Evolutionary conservation across 148 eudicot species (phyloP).

Genomic region (Tetragonia tetragonoides): DNA sequence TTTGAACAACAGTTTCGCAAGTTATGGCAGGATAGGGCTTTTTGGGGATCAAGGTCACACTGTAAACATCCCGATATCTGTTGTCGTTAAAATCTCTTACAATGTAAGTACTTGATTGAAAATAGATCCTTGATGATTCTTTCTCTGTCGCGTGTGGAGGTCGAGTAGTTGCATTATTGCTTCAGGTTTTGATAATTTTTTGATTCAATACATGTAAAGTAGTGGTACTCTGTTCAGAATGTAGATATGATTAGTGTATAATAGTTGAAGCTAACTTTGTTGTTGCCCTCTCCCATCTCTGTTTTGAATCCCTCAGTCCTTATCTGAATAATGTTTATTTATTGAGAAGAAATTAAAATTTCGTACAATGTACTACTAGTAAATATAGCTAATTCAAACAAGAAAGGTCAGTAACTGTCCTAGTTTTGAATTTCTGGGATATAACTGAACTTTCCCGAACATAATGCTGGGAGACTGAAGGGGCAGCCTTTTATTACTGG

Average conservation of each 20-base stretch:
- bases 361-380: constrained; percentile 7
- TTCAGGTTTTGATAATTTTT: constrained; percentile 2
- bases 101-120: constrained; percentile 29
- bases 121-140: constrained; percentile 2
- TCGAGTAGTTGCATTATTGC: constrained; percentile 7
- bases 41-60: constrained; percentile 79
- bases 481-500: not conserved
- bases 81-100: constrained; percentile 52
- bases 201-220: constrained; percentile 32
- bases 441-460: constrained; percentile 1
- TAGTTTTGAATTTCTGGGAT: not conserved
- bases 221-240: constrained; percentile 16
- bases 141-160: constrained; percentile 3
- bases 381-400: constrained; percentile 7
- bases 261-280: constrained; percentile 9
- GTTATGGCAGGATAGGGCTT: constrained; percentile 88
- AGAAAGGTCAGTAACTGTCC: not conserved
- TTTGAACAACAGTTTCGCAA: constrained; percentile 50
- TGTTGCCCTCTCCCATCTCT: constrained; percentile 3
- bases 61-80: constrained; percentile 69
- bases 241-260: constrained; percentile 34
- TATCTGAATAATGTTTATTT: not conserved
- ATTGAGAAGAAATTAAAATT: not conserved
- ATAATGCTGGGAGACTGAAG: not conserved
- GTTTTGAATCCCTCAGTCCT: not conserved